A percentile compares a stretch with the other conserved stretches of the same genome.
Conservation (phyloP, 164 flowering plant species). For the Platanus orientalis region DNA sequence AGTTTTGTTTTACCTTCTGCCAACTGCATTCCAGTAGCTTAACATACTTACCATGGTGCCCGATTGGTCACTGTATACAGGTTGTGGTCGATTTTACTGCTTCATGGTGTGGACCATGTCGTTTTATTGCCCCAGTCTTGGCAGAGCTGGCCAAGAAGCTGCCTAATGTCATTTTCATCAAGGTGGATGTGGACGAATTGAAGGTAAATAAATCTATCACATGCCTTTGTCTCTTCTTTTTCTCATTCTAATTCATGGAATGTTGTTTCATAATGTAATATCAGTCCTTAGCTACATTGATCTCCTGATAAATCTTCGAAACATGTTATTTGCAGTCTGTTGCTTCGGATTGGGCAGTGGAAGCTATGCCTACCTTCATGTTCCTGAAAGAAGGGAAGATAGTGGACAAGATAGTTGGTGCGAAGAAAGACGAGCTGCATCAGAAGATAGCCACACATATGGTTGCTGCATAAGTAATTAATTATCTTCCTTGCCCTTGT, state of each 20-base stretch:
- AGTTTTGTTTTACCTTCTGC: not conserved
- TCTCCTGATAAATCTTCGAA: not conserved
- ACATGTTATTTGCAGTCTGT: conserved; percentile 41
- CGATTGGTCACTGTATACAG: conserved; percentile 27
- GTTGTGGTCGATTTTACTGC: conserved; percentile 87
- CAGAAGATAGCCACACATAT: conserved; percentile 37
- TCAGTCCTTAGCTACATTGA: not conserved
- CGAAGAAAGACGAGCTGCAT: conserved; percentile 54
- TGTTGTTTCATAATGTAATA: too few relatives aligned
- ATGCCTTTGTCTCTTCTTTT: too few relatives aligned
- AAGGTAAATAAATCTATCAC: conserved; percentile 31
- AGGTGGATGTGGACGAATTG: conserved; percentile 82
- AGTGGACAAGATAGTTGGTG: conserved; percentile 68
- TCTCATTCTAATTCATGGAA: too few relatives aligned
- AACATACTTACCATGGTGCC: not conserved
- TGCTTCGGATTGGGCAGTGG: conserved; percentile 62
- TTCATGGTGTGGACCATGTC: conserved; percentile 92
- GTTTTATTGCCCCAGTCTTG: conserved; percentile 57
- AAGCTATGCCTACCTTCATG: conserved; percentile 86
- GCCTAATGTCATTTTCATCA: conserved; percentile 54
- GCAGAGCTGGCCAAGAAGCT: conserved; percentile 58
- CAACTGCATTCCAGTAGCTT: not conserved
- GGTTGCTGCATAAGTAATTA: conserved; percentile 17
- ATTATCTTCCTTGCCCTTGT: not conserved
- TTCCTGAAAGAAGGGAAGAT: conserved; percentile 58